A percentile compares a stretch with the other conserved stretches of the same genome.
phyloP scores from a whole-genome alignment of 257 asterid genomes.

The Cinchona pubescens region DNA sequence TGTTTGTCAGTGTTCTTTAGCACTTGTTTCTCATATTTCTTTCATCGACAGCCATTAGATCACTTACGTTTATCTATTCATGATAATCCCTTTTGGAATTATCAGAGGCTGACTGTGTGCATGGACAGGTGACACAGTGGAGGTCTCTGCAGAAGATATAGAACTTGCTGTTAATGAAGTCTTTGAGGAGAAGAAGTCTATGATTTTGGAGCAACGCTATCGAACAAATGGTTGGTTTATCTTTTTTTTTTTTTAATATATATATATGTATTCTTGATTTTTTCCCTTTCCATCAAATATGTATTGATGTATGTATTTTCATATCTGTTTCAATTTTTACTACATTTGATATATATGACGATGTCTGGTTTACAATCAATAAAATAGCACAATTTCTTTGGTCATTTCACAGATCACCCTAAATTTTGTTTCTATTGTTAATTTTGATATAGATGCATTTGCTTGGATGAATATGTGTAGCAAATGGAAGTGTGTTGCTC shows the following conservation, averaged over 20 bases:
- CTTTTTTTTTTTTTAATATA: too few species aligned
- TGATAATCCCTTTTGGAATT: slow-evolving; percentile 5
- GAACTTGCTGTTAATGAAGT: slow-evolving; percentile 54
- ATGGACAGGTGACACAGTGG: slow-evolving; percentile 69
- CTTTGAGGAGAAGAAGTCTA: slow-evolving; percentile 59
- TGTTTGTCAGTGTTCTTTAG: not conserved
- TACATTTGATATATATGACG: not conserved
- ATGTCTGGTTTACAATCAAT: not conserved
- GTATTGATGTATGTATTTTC: not conserved
- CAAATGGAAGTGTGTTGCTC: not conserved
- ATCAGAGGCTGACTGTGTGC: slow-evolving; percentile 9
- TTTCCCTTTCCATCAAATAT: not conserved
- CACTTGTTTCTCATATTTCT: not conserved
- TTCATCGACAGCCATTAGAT: not conserved
- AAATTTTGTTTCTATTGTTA: not conserved
- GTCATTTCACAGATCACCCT: not conserved
- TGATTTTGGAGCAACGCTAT: slow-evolving; percentile 76
- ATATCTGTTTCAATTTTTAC: not conserved
- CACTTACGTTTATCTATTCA: not conserved
- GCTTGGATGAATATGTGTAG: not conserved
- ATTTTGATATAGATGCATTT: not conserved
- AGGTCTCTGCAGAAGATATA: slow-evolving; percentile 70
- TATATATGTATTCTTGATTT: not conserved
- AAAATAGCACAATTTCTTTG: not conserved
- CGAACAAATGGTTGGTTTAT: slow-evolving; percentile 67